These are phyloP conservation scores for Trypanosomatidae sp. DNA, from an alignment of 208 protist species.

Conservation along the genomic window DNA sequence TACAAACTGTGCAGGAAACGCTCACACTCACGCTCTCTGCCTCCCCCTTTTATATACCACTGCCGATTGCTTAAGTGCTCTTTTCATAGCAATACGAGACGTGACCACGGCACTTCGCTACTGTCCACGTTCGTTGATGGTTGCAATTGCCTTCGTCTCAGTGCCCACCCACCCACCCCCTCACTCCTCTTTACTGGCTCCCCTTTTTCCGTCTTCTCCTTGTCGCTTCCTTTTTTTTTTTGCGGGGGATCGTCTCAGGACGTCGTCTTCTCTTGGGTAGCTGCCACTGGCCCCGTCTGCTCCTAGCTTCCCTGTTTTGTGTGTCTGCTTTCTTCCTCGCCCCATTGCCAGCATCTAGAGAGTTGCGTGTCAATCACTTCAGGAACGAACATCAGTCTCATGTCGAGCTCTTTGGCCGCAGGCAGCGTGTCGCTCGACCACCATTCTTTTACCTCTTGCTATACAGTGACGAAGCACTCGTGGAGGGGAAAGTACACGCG, in stretches of 20 bases:
- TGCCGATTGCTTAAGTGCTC: background rate
- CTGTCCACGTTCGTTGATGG: background rate
- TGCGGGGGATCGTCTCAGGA: no score
- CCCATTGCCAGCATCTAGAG: background rate
- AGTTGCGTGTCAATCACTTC: background rate
- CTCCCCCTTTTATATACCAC: background rate
- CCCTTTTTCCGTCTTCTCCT: background rate
- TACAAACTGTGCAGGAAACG: background rate
- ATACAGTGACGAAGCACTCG: constrained; percentile 82
- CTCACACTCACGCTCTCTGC: background rate
- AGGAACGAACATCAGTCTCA: constrained; percentile 6
- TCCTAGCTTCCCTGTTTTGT: background rate
- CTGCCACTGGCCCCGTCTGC: background rate
- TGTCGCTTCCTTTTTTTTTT: background rate
- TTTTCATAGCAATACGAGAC: background rate
- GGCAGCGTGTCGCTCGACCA: constrained; percentile 11
- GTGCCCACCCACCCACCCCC: background rate
- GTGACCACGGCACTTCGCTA: background rate
- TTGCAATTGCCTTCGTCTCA: background rate
- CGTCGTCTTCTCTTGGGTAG: background rate
- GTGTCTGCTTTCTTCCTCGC: background rate
- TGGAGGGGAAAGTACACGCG: constrained; percentile 90
- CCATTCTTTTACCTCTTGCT: constrained; percentile 63
- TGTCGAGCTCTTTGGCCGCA: constrained; percentile 11
- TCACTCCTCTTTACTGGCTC: background rate